Percentiles rank a stretch among this genome's conserved stretches.
phyloP scores from a whole-genome alignment of 306 rosid genomes.

The Vigna trinervia region DNA sequence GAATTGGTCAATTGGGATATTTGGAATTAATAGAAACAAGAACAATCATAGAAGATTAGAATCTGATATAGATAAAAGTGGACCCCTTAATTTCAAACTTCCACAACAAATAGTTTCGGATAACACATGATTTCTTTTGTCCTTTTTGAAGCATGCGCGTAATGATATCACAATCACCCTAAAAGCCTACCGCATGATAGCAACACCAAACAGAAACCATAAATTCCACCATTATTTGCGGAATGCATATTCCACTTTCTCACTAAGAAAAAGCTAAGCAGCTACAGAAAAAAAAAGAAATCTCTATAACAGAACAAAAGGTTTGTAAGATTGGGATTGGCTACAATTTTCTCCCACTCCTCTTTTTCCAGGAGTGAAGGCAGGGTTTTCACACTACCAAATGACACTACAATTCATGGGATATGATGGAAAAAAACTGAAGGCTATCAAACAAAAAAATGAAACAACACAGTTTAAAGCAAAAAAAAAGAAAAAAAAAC shows the following conservation, averaged over 20 bases:
- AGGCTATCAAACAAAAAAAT: not conserved
- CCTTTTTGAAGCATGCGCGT: slow-evolving; percentile 19
- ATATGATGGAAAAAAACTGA: not conserved
- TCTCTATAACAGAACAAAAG: not conserved
- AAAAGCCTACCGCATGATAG: slow-evolving; percentile 3
- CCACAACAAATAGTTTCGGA: not conserved
- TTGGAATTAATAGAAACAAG: not conserved
- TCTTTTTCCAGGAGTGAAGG: not conserved
- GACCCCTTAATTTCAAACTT: slow-evolving; percentile 21
- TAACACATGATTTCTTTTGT: not conserved
- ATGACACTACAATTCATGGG: not conserved
- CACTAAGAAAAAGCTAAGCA: slow-evolving; percentile 19
- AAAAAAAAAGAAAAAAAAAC: slow-evolving; percentile 16
- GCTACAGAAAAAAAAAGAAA: not conserved
- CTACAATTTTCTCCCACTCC: not conserved
- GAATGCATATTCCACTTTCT: slow-evolving; percentile 24
- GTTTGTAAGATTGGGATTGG: not conserved
- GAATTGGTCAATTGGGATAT: not conserved
- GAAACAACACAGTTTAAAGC: slow-evolving; percentile 13
- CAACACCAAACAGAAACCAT: slow-evolving; percentile 34
- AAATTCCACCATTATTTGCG: not conserved
- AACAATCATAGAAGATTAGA: not conserved
- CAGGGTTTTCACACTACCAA: not conserved
- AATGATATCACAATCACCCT: slow-evolving; percentile 8
- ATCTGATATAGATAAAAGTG: not conserved